phyloP scores from a whole-genome alignment of 192 early-diverging fungal species.

The Cetraspora pellucida region DNA sequence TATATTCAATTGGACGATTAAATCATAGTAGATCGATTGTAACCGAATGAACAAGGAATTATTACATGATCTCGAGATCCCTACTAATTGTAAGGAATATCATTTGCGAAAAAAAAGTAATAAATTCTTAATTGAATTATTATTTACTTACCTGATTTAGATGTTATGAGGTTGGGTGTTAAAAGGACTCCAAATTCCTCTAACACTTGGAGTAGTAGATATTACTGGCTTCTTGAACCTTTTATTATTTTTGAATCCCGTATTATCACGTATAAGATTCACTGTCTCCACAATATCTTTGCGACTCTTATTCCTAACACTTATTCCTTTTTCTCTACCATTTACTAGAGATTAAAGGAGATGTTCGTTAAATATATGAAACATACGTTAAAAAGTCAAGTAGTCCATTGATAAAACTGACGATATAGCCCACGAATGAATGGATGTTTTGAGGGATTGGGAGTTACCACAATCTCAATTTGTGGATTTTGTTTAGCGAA shows the following conservation, averaged over 20 bases:
- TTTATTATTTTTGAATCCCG: constrained; percentile 60
- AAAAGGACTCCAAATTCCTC: constrained; percentile 86
- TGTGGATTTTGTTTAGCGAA: constrained; percentile 75
- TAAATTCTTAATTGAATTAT: too few relatives aligned
- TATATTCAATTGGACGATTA: too few relatives aligned
- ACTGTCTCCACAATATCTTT: constrained; percentile 67
- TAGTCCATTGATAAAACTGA: constrained; percentile 39
- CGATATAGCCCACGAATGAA: constrained; percentile 70
- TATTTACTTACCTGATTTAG: constrained; percentile 26
- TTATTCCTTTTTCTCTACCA: constrained; percentile 64
- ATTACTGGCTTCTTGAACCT: constrained; percentile 72
- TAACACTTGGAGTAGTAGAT: constrained; percentile 76
- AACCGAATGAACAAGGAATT: too few relatives aligned
- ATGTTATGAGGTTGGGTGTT: constrained; percentile 69
- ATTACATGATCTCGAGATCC: too few relatives aligned
- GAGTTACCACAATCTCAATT: constrained; percentile 76
- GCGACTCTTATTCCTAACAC: constrained; percentile 62
- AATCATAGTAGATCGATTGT: too few relatives aligned
- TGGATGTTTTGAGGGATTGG: constrained; percentile 73
- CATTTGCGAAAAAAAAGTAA: too few relatives aligned
- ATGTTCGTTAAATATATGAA: not conserved
- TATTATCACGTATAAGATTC: constrained; percentile 63
- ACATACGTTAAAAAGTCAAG: not conserved
- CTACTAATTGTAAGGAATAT: too few relatives aligned
- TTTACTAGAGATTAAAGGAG: constrained; percentile 47